These are phyloP conservation scores for Penicillium glabrum DNA, from an alignment of 2,329 filamentous ascomycete species.

Conservation along the genomic window DNA sequence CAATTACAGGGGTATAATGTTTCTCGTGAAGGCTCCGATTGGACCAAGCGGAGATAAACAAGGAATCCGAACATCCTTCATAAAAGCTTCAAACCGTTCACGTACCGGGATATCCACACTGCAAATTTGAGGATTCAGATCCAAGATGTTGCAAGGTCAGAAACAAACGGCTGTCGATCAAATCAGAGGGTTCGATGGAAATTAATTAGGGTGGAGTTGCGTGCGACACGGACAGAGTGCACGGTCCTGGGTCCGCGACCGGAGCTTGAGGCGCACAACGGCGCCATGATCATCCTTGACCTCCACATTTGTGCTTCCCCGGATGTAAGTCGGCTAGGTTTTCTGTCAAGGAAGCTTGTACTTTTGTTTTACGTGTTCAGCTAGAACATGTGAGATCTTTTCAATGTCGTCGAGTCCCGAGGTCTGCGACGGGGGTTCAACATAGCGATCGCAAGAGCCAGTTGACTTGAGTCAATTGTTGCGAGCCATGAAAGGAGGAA, in stretches of 20 bases:
- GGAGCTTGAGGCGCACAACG: constrained; percentile 8
- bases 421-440: too few species aligned
- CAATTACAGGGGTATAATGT: neutral
- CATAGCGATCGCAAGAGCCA: too few species aligned
- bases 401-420: too few species aligned
- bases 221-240: neutral
- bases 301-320: constrained; percentile 17
- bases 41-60: neutral
- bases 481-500: too few species aligned
- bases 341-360: neutral
- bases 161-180: neutral
- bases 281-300: constrained; percentile 5
- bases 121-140: neutral
- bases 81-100: neutral
- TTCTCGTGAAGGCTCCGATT: neutral
- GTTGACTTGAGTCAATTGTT: too few species aligned
- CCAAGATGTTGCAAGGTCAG: neutral
- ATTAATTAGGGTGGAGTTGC: neutral
- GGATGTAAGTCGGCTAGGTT: constrained; percentile 3
- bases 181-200: neutral
- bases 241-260: constrained; percentile 1
- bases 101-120: neutral
- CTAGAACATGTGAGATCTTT: neutral
- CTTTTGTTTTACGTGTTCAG: neutral
- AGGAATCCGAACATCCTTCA: neutral